Base-by-base conservation (phyloP, 2,329 filamentous ascomycete genomes). In the Nigrograna mackinnonii region DNA sequence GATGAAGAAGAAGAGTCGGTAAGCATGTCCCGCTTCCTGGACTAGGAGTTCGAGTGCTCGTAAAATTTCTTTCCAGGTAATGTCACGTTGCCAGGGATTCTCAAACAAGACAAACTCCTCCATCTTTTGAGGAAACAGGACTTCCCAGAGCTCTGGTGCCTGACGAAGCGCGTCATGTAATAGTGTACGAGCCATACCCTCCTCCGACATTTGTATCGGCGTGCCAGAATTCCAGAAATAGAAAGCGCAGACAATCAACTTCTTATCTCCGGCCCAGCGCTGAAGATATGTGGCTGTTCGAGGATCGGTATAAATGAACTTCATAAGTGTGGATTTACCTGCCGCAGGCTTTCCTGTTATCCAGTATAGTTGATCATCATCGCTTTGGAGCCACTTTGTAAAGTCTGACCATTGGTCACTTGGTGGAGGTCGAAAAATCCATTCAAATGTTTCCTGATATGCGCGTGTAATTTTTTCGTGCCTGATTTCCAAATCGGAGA, bases 311-410 rank as follows among this genome's bases (percentile, higher is more conserved):
- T 45, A 58, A 4, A 74, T 58, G 36, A 68, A 68, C 43, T 74
- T 76, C 68, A 76, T 72, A 11, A 76, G 43, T 0, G 71, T 76
- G 0, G 72, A 75, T 42, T 76, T 76, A 9, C 73, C 74, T 12
- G 71, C 71, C 0, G 73, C 73, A 2, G 71, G 66, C 35, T 69
- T 70, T 1, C 66, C 67, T 11, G 47, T 57, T 28, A 69, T 57
- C 54, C 61, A 70, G 41, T 63, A 70, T 18, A 46, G 49, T 5
- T 16, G 12, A 5, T 18, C 13, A 24, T 30, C 19, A 33, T 12
- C 18, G 11, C 6, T 22, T 20, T 16, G n/a, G 3, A 18, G 14
- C 4, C 43, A 37, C 21, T 49, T 21, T n/a, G 21, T 22, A 26
- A 49, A 47, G 32, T 37, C 26, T 14, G 36, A 26, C 46, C 42